Evolutionary conservation across 2,329 filamentous ascomycete genomes (phyloP), one percentile per base, ranked within the genome.

Genomic region (Pyrenochaeta sp.): DNA sequence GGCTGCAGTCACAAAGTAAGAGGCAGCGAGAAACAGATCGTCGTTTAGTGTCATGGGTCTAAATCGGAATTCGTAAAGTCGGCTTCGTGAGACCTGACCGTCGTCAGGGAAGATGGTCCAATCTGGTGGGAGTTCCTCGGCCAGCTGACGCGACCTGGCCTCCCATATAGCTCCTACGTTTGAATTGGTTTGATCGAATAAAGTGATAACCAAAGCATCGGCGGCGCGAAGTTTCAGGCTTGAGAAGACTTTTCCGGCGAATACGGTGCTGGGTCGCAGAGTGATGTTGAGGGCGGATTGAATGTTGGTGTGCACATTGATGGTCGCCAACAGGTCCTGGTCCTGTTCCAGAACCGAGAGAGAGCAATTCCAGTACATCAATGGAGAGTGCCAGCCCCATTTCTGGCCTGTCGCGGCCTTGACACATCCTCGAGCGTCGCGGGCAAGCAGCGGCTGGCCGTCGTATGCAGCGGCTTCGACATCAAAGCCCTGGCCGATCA

Each of bases 361-460:
- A 4, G 77, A 88, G 63, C 85, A 88, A 47, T 84, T 80, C 89
- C 89, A 93, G 68, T 91, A 92, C 68, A 90, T 85, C 40, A 93
- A 72, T 1, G 89, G 88, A n/a, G 89, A 92, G 59, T 92, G 88
- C 61, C 89, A 89, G 56, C 89, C 88, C 87, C 87, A 90, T 3
- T 83, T 83, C 55, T 84, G 73, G 53, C 83, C 80, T 3, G 78
- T 82, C 22, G 84, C 67, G 10, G 60, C 44, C 1, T 43, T 23
- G 4, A 55, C n/a, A 27, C 66, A 69, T 37, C 50, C 53, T 17
- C 41, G 8, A 18, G 23, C 20, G 21, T 74, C 51, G 15, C 42
- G 35, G 8, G 21, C 28, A 13, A 32, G 35, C 31, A 46, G 36
- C 38, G 48, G 44, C 14, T 46, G 30, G 11, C 40, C 10, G 7